These are phyloP conservation scores for Rubus parviflorus DNA, from an alignment of 306 rosid genomes.

Conservation along the genomic window DNA sequence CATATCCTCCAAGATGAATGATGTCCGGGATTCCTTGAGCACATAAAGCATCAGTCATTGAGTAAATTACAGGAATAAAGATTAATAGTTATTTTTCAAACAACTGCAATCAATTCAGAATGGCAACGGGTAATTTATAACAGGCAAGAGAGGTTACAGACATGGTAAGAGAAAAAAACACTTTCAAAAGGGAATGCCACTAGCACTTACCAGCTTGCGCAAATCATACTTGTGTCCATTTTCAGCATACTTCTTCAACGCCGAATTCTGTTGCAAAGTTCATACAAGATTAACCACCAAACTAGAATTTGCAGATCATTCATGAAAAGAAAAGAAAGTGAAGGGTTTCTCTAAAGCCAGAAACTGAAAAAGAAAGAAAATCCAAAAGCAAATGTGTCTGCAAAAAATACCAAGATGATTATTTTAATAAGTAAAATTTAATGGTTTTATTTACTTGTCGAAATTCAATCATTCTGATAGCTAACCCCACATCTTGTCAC, in stretches of 20 bases:
- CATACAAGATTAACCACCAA: constrained; percentile 1
- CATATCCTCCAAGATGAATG: constrained; percentile 74
- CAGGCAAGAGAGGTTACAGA: not conserved
- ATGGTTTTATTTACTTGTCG: not conserved
- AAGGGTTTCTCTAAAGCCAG: not conserved
- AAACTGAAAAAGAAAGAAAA: not conserved
- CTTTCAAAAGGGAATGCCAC: not conserved
- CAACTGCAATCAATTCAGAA: not conserved
- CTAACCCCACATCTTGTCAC: not conserved
- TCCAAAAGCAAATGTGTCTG: not conserved
- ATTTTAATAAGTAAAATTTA: not conserved
- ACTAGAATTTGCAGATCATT: not conserved
- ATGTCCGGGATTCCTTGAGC: constrained; percentile 57
- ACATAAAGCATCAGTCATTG: constrained; percentile 1
- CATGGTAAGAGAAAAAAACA: not conserved
- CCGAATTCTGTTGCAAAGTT: constrained; percentile 47
- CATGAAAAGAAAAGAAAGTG: not conserved
- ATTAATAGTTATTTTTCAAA: not conserved
- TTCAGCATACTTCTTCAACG: constrained; percentile 39
- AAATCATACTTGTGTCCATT: constrained; percentile 55
- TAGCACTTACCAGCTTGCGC: constrained; percentile 52
- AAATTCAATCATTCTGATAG: not conserved
- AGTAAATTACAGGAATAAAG: not conserved
- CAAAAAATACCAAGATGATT: constrained; percentile 8
- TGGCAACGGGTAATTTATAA: not conserved